Base-by-base conservation (phyloP, 106 monocot genomes). In the Dioscorea zingiberensis region DNA sequence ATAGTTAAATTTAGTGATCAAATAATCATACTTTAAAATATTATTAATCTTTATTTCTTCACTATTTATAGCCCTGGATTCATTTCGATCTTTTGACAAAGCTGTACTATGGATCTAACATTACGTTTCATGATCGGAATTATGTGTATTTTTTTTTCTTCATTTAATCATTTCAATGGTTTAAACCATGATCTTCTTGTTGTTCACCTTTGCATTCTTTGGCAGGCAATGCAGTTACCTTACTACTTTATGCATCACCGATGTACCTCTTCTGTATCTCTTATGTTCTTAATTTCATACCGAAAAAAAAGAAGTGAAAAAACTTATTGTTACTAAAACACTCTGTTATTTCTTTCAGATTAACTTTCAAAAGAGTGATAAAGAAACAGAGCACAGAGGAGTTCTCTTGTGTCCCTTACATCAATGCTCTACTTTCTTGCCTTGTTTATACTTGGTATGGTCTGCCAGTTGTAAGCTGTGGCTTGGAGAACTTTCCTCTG, bases 391-490 rank as follows among this genome's bases (percentile, higher is more conserved):
- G 77, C 57, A 83, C 80, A 48, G 80, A 80, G 63, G 83, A 77
- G 60, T 90, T 77, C 63, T 90, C 85, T 16, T 83, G 90, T 74
- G 56, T 90, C 23, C 90, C 90, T 3, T 91, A 86, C 64, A 69
- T 81, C 30, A 64, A 84, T 48, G 86, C 86, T n/a, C 59, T 91
- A 27, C 54, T 87, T 21, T 86, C 81, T 61, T 86, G 86, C 67
- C 83, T 91, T 47, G 45, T 86, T 6, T 91, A 86, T 47, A 81
- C 90, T 25, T 87, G 90, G 90, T 91, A 86, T 63, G 90, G 86
- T 25, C 65, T 84, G 27, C 90, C 86, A 12, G 78, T 90, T 7
- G 90, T 86, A 21, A 90, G 83, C 70, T 29, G 49, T 14, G 62
- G 73, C 13, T 86, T 77, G 83, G 83, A 86, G 66, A 90, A 90